Evolutionary conservation across 768 basidiomycete genomes (phyloP).

Genomic region (Clavaria fumosa): DNA sequence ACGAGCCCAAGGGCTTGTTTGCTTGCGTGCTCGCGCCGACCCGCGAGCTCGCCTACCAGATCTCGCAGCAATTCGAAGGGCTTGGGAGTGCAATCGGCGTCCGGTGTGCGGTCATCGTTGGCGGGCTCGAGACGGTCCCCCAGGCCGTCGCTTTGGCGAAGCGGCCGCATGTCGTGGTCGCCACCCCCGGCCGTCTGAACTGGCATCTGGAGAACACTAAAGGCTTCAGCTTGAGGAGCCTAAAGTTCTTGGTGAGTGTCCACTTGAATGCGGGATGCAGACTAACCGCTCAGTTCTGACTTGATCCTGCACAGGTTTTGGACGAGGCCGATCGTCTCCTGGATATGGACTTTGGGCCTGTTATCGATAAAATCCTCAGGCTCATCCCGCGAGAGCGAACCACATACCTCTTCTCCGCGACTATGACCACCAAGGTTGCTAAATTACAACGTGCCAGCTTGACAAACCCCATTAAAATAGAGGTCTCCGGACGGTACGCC

Average conservation of each 20-base stretch:
- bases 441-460: constrained; percentile 92
- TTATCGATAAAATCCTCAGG: constrained; percentile 93
- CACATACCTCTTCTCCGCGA: constrained; percentile 95
- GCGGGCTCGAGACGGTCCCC: constrained; percentile 82
- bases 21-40: constrained; percentile 92
- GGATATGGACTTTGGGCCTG: constrained; percentile 92
- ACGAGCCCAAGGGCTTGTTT: constrained; percentile 85
- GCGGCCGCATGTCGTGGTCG: constrained; percentile 87
- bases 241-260: constrained; percentile 72
- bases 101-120: constrained; percentile 82
- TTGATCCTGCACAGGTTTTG: too few species aligned
- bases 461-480: constrained; percentile 83
- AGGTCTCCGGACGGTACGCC: constrained; percentile 87
- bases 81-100: constrained; percentile 89
- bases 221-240: constrained; percentile 73
- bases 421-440: constrained; percentile 97
- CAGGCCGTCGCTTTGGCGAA: constrained; percentile 90
- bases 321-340: constrained; percentile 93
- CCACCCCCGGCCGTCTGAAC: constrained; percentile 84
- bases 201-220: constrained; percentile 97
- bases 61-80: constrained; percentile 90
- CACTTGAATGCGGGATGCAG: too few species aligned
- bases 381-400: constrained; percentile 87
- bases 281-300: too few species aligned
- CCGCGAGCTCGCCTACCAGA: constrained; percentile 96